These are phyloP conservation scores for Thelonectria blattea DNA, from an alignment of 2,329 filamentous ascomycete species.

Conservation along the genomic window DNA sequence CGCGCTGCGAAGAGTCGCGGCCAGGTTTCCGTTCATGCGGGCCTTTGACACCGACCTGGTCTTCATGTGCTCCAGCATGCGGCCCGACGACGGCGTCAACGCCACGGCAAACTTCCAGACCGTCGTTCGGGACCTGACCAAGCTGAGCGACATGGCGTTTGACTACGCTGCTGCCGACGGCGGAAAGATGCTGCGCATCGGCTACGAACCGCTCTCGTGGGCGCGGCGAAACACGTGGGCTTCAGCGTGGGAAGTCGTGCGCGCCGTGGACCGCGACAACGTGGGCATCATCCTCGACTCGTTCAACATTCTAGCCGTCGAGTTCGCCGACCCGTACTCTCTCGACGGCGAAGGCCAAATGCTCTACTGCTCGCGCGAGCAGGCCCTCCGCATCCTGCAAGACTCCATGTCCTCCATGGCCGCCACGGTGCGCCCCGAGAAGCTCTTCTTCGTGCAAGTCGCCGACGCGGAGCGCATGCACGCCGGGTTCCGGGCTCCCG, in stretches of 20 bases:
- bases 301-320: slow-evolving; percentile 24
- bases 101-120: slow-evolving; percentile 24
- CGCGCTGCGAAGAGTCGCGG: slow-evolving; percentile 18
- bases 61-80: slow-evolving; percentile 27
- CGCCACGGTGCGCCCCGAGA: slow-evolving; percentile 17
- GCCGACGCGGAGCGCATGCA: slow-evolving; percentile 23
- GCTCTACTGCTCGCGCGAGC: slow-evolving; percentile 12
- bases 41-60: slow-evolving; percentile 25
- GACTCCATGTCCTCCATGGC: slow-evolving; percentile 22
- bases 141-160: slow-evolving; percentile 17
- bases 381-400: slow-evolving; percentile 13
- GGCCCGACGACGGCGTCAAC: slow-evolving; percentile 18
- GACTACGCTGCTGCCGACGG: slow-evolving; percentile 15
- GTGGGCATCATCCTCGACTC: slow-evolving; percentile 23
- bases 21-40: slow-evolving; percentile 25
- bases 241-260: slow-evolving; percentile 25
- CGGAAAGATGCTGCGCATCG: slow-evolving; percentile 22
- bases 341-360: slow-evolving; percentile 14
- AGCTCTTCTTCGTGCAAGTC: slow-evolving; percentile 24
- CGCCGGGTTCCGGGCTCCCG: not conserved
- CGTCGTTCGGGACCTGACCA: slow-evolving; percentile 17
- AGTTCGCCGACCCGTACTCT: slow-evolving; percentile 26
- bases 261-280: slow-evolving; percentile 24
- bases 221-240: slow-evolving; percentile 25
- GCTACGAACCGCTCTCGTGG: slow-evolving; percentile 27